These are phyloP conservation scores for Tetramitus jugosus DNA, from an alignment of 208 protist species.

Conservation along the genomic window DNA sequence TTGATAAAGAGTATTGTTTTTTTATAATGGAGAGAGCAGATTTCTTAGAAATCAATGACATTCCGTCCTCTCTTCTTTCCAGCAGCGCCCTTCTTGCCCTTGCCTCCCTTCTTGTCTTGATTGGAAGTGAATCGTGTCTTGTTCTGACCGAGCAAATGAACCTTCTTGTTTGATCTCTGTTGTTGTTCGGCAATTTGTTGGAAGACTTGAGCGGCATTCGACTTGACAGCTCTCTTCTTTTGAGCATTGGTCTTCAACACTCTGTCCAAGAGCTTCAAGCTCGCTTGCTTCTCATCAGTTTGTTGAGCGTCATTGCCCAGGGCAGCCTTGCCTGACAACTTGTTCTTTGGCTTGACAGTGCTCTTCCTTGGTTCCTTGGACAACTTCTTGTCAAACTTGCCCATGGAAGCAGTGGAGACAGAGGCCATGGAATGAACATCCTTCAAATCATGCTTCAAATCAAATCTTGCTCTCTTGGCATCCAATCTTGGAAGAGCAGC, in stretches of 20 bases:
- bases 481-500: neutral
- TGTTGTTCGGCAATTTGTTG: neutral
- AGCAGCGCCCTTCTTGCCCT: too few species aligned
- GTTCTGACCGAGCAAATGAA: neutral
- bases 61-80: too few species aligned
- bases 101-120: too few species aligned
- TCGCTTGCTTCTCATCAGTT: neutral
- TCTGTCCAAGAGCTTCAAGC: neutral
- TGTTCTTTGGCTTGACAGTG: neutral
- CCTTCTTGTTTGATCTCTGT: neutral
- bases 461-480: neutral
- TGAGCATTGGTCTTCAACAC: neutral
- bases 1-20: too few species aligned
- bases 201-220: neutral
- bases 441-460: neutral
- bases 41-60: too few species aligned
- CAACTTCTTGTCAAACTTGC: slow-evolving; percentile 13
- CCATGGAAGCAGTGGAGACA: neutral
- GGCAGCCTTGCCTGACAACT: neutral
- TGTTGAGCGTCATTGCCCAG: neutral
- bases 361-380: neutral
- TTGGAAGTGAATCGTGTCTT: neutral
- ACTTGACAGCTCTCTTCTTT: neutral
- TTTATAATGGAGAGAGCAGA: too few species aligned
- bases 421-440: neutral